Conservation (phyloP, 2,329 filamentous ascomycete genomes). For the Ramichloridium luteum region DNA sequence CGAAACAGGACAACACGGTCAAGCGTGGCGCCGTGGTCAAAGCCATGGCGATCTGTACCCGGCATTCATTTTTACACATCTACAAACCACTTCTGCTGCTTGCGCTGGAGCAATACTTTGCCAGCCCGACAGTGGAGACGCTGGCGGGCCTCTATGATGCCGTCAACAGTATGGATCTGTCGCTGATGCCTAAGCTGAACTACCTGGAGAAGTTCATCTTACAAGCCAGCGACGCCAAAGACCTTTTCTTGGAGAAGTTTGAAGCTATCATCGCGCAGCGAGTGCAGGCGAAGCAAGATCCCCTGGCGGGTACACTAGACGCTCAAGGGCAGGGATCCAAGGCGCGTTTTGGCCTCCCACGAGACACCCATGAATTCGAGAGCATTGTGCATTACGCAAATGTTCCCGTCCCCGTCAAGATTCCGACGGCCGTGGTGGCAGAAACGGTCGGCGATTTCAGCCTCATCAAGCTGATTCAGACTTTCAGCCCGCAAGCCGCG, state of each 20-base stretch:
- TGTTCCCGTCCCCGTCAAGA: slow-evolving; percentile 91
- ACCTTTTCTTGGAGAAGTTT: slow-evolving; percentile 96
- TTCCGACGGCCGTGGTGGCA: slow-evolving; percentile 82
- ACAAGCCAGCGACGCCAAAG: slow-evolving; percentile 83
- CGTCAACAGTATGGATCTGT: slow-evolving; percentile 93
- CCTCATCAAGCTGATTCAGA: slow-evolving; percentile 91
- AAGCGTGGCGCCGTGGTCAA: slow-evolving; percentile 92
- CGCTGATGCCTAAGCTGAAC: slow-evolving; percentile 76
- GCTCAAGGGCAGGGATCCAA: slow-evolving; percentile 36
- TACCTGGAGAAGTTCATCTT: slow-evolving; percentile 74
- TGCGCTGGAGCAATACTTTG: slow-evolving; percentile 94
- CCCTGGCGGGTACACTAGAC: slow-evolving; percentile 15
- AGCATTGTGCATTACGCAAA: slow-evolving; percentile 92
- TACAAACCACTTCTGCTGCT: slow-evolving; percentile 92
- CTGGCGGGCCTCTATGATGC: slow-evolving; percentile 79
- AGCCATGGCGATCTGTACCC: slow-evolving; percentile 96
- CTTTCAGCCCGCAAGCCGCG: slow-evolving; percentile 76
- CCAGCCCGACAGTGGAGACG: slow-evolving; percentile 76
- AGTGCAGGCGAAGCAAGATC: slow-evolving; percentile 50
- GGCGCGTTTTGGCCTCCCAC: slow-evolving; percentile 58
- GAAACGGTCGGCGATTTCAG: slow-evolving; percentile 98
- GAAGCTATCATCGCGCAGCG: slow-evolving; percentile 84
- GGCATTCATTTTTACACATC: slow-evolving; percentile 94
- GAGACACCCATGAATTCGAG: slow-evolving; percentile 97
- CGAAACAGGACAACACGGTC: slow-evolving; percentile 85